Percentiles rank a stretch among this genome's conserved stretches.
Conservation (phyloP, 1,139 yeast genomes). For the Geotrichum fermentans region DNA sequence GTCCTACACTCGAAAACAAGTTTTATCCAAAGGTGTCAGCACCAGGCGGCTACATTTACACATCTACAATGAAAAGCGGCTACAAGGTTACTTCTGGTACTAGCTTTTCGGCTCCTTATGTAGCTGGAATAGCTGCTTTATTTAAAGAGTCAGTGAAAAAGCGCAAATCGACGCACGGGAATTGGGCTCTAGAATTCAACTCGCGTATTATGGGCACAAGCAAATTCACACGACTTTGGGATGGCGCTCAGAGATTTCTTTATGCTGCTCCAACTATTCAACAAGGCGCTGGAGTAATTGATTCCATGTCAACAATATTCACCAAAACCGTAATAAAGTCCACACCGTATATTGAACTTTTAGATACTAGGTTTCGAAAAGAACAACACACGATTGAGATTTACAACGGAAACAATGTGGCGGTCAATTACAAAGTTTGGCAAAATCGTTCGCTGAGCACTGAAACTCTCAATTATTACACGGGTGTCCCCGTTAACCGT, state of each 20-base stretch:
- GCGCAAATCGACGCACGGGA: background rate
- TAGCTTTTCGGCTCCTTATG: constrained; percentile 27
- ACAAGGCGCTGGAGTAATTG: constrained; percentile 33
- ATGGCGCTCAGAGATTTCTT: background rate
- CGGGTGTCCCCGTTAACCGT: background rate
- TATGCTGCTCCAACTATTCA: constrained; percentile 23
- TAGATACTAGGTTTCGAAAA: constrained; percentile 24
- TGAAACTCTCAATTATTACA: background rate
- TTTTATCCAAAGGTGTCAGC: constrained; percentile 27
- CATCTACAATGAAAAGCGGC: constrained; percentile 20
- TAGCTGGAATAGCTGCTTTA: too few relatives aligned
- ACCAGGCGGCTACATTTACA: constrained; percentile 26
- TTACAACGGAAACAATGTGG: constrained; percentile 19
- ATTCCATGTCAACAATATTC: constrained; percentile 38
- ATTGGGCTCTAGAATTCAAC: background rate
- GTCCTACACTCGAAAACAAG: constrained; percentile 25
- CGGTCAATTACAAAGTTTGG: constrained; percentile 19
- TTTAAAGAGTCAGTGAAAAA: too few relatives aligned
- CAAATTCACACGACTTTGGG: background rate
- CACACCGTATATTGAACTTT: constrained; percentile 21
- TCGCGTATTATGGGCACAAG: background rate
- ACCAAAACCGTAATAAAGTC: constrained; percentile 31
- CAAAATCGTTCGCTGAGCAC: constrained; percentile 9
- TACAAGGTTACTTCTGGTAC: constrained; percentile 24
- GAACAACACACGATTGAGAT: constrained; percentile 21